A percentile compares a stretch with the other conserved stretches of the same genome.
Conservation (phyloP, 164 flowering plant species). For the Brasenia schreberi region DNA sequence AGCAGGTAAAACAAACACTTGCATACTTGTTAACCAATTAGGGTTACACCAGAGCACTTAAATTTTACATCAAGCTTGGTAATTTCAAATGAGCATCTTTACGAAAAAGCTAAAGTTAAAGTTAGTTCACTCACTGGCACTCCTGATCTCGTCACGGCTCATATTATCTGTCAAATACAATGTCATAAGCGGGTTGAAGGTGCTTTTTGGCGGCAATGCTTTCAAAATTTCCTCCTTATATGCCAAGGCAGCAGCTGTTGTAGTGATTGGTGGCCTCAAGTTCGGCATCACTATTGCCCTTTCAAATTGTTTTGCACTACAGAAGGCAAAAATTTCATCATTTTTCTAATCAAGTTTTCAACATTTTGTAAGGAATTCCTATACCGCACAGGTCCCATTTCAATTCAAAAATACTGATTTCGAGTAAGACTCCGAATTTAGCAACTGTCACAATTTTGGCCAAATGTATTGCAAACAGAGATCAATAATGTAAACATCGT, state of each 20-base stretch:
- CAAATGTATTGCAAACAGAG: too few species aligned
- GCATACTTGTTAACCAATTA: too few species aligned
- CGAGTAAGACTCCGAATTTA: background rate
- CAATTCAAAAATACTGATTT: background rate
- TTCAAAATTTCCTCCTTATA: constrained; percentile 75
- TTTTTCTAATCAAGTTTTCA: too few species aligned
- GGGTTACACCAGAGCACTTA: too few species aligned
- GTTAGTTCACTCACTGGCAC: constrained; percentile 57
- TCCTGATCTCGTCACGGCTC: constrained; percentile 76
- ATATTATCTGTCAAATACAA: constrained; percentile 89
- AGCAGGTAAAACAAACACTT: too few species aligned
- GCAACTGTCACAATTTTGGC: background rate
- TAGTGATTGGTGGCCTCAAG: constrained; percentile 79
- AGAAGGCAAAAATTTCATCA: too few species aligned
- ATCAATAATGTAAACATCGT: too few species aligned
- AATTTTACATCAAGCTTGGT: too few species aligned
- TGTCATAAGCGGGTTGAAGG: constrained; percentile 87
- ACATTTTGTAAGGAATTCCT: too few species aligned
- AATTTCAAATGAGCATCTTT: background rate
- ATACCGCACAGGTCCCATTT: background rate
- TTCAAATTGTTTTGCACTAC: constrained; percentile 66
- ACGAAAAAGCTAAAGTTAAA: background rate
- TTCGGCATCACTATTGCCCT: constrained; percentile 96
- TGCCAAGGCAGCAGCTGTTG: constrained; percentile 74
- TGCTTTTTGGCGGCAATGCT: constrained; percentile 44